These are phyloP conservation scores for Diaporthe citriasiana DNA, from an alignment of 2,329 filamentous ascomycete species.

Conservation along the genomic window DNA sequence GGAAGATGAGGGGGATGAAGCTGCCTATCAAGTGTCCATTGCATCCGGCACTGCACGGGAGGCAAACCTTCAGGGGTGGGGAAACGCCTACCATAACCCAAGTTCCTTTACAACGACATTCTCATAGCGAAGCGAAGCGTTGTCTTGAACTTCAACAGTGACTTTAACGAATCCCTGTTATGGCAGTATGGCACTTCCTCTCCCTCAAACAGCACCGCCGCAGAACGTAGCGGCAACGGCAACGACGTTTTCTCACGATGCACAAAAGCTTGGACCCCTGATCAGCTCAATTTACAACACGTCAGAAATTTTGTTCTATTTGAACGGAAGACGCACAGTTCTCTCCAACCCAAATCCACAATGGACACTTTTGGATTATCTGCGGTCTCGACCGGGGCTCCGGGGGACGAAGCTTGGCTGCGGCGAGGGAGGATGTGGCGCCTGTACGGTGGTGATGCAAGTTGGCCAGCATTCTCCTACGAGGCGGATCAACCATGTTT, in stretches of 20 bases:
- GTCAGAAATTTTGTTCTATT: background rate
- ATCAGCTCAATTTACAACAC: conserved; percentile 3
- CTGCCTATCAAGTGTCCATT: conserved; percentile 30
- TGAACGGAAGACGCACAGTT: conserved; percentile 27
- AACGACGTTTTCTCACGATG: background rate
- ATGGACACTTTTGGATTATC: conserved; percentile 34
- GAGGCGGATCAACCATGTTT: conserved; percentile 92
- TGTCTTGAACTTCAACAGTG: background rate
- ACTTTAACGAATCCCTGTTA: background rate
- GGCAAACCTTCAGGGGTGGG: conserved; percentile 18
- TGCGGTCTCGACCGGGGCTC: conserved; percentile 21
- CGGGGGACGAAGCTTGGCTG: conserved; percentile 69
- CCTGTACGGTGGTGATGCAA: conserved; percentile 96
- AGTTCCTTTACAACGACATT: background rate
- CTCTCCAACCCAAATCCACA: conserved; percentile 27
- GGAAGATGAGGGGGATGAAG: conserved; percentile 28
- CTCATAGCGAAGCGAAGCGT: background rate
- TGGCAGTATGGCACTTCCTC: conserved; percentile 3
- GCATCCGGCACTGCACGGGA: conserved; percentile 24
- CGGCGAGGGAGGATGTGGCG: conserved; percentile 95
- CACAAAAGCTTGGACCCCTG: conserved; percentile 5
- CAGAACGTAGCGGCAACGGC: background rate
- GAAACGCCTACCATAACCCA: background rate
- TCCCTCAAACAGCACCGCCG: background rate
- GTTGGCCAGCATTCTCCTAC: conserved; percentile 82